Percentiles rank a stretch among this genome's conserved stretches.
These are phyloP conservation scores for Colletotrichum coccodes DNA, from an alignment of 2,329 filamentous ascomycete species.

Conservation along the genomic window DNA sequence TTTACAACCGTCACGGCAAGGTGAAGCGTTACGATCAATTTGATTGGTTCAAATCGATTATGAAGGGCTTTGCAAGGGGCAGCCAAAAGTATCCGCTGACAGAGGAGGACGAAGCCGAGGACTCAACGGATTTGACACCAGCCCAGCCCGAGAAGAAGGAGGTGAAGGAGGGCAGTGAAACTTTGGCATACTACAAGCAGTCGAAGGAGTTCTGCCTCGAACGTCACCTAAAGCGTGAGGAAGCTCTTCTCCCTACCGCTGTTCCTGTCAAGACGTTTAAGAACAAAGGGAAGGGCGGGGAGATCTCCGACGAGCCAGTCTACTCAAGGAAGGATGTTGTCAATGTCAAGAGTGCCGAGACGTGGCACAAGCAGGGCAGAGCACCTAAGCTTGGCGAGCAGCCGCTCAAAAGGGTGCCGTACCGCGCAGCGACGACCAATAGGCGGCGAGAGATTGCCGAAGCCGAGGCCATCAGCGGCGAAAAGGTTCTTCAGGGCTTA, in stretches of 20 bases:
- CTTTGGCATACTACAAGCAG: constrained; percentile 87
- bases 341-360: constrained; percentile 89
- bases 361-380: constrained; percentile 97
- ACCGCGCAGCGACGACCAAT: constrained; percentile 89
- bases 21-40: constrained; percentile 79
- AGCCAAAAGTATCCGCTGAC: constrained; percentile 65
- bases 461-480: constrained; percentile 79
- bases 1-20: constrained; percentile 82
- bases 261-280: constrained; percentile 79
- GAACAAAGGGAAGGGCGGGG: constrained; percentile 78
- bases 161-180: constrained; percentile 80
- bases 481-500: constrained; percentile 87
- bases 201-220: constrained; percentile 87
- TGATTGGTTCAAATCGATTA: constrained; percentile 88
- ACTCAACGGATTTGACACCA: constrained; percentile 79
- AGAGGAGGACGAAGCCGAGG: constrained; percentile 81
- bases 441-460: constrained; percentile 91
- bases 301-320: constrained; percentile 80
- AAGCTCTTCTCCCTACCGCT: constrained; percentile 79
- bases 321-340: constrained; percentile 84
- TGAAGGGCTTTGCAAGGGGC: constrained; percentile 75
- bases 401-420: constrained; percentile 87
- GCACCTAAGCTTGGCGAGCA: constrained; percentile 75
- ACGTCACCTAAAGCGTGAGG: constrained; percentile 89
- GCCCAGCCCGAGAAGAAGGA: constrained; percentile 79